Evolutionary conservation across 2,329 filamentous ascomycete genomes (phyloP), one percentile per base, ranked within the genome.

Genomic region (Trichoderma pleuroti): DNA sequence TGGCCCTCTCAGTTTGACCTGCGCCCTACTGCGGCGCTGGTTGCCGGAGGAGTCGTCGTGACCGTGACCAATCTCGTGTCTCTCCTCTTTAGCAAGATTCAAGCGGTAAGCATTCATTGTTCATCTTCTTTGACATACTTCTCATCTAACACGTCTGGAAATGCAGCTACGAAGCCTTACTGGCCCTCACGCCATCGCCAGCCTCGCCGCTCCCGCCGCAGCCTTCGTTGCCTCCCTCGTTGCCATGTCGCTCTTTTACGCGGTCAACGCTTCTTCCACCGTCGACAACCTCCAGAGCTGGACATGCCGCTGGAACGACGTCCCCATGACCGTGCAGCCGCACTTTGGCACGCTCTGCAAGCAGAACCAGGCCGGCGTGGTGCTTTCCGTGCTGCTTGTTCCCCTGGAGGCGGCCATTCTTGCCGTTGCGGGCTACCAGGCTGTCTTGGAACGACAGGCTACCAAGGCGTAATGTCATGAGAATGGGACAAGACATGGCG

Each of bases 1-100:
- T 91, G 88, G 88, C 88, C 88, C 0, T 78, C 81, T 16, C 78
- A 84, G 34, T 87, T 90, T 75, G 84, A 90, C 76, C 76, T 88
- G 39, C 82, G 86, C 61, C 88, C 88, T 3, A 87, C 86, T 4
- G 79, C 86, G 34, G 86, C 87, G 10, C 80, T 90, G 30, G 82
- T 90, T 21, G 83, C 81, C 30, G 85, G 85, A 46, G 84, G 87
- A 64, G 78, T 81, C 39, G 78, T 90, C 59, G 82, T 89, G 10
- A 77, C 85, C 8, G 68, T 86, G 9, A 77, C 82, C 72, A 89
- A 85, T 75, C 75, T 81, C 3, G 74, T 84, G 11, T 85, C 85
- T 7, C 77, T 90, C 64, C 73, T 83, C 18, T 82, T 81, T 68
- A 84, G 83, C 79, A 86, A 86, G 73, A 80, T 85, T 49, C 80